Evolutionary conservation across 805 yeast genomes (phyloP).

Genomic region (Hyphopichia homilentoma): DNA sequence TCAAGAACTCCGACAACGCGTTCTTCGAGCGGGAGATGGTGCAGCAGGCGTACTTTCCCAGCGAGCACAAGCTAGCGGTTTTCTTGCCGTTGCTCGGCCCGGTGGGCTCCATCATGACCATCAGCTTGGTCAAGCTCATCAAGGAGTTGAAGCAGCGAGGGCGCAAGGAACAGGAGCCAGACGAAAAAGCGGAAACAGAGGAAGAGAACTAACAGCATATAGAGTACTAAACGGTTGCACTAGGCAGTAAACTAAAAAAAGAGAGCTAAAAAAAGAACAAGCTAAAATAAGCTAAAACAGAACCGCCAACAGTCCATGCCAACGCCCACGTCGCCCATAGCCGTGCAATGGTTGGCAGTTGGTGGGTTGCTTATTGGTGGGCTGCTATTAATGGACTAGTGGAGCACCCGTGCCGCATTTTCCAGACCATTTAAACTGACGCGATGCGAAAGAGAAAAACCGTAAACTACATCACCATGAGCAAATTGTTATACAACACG

Average conservation of each 20-base stretch:
- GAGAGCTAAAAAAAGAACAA: neutral
- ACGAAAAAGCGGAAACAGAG: constrained; percentile 2
- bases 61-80: constrained; percentile 92
- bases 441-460: neutral
- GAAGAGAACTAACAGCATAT: neutral
- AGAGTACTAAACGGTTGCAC: neutral
- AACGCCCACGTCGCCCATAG: no score
- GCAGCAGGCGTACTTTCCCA: constrained; percentile 91
- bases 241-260: constrained; percentile 1
- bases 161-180: constrained; percentile 25
- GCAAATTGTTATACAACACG: constrained; percentile 24
- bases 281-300: no score
- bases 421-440: neutral
- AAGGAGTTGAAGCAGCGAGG: constrained; percentile 36
- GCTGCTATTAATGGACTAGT: no score
- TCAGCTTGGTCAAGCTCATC: constrained; percentile 48
- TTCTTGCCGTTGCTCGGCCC: constrained; percentile 92
- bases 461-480: constrained; percentile 13
- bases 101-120: constrained; percentile 55
- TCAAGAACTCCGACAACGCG: constrained; percentile 63
- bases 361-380: no score
- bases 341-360: no score
- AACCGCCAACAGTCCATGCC: no score
- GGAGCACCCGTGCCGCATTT: no score
- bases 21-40: constrained; percentile 95